Conservation (phyloP, 208 protist species). For the Leishmania gerbilli region DNA sequence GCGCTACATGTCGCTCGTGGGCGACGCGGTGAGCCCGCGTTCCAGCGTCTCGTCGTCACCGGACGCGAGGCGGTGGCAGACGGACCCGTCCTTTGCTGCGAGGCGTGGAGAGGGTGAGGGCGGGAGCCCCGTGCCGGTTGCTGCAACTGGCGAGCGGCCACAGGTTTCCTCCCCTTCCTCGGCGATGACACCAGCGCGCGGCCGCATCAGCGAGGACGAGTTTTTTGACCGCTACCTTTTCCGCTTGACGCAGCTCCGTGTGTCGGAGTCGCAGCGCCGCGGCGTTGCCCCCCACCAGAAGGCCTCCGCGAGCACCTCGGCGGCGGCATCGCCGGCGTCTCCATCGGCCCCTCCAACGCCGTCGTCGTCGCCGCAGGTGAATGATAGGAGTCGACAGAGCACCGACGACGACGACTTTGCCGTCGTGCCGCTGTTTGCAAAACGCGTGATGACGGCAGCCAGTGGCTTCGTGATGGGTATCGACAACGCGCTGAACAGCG, state of each 20-base stretch:
- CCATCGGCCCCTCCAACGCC: not conserved
- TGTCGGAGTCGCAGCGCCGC: slow-evolving; percentile 35
- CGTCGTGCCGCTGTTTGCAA: slow-evolving; percentile 40
- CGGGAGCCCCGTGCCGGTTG: not conserved
- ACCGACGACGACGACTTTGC: slow-evolving; percentile 25
- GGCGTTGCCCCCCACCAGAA: slow-evolving; percentile 1
- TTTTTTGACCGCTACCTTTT: slow-evolving; percentile 91
- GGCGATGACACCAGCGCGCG: not conserved
- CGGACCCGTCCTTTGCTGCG: not conserved
- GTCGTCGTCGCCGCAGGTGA: slow-evolving; percentile 1
- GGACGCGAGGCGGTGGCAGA: slow-evolving; percentile 7
- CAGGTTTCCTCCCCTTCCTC: not conserved
- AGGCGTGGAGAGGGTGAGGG: not conserved
- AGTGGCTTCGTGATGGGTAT: slow-evolving; percentile 45
- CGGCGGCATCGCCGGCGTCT: not conserved
- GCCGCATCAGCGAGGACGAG: slow-evolving; percentile 49
- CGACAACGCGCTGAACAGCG: slow-evolving; percentile 45
- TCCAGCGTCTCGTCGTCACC: slow-evolving; percentile 23
- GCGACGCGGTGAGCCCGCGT: slow-evolving; percentile 43
- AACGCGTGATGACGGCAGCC: slow-evolving; percentile 42
- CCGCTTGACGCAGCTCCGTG: slow-evolving; percentile 74
- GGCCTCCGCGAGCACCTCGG: not conserved
- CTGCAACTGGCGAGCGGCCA: not conserved
- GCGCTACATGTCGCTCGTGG: slow-evolving; percentile 64
- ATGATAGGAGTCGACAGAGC: slow-evolving; percentile 9